Evolutionary conservation across 2,329 filamentous ascomycete genomes (phyloP), one percentile per base, ranked within the genome.

Genomic region (Cladosporium sp.): DNA sequence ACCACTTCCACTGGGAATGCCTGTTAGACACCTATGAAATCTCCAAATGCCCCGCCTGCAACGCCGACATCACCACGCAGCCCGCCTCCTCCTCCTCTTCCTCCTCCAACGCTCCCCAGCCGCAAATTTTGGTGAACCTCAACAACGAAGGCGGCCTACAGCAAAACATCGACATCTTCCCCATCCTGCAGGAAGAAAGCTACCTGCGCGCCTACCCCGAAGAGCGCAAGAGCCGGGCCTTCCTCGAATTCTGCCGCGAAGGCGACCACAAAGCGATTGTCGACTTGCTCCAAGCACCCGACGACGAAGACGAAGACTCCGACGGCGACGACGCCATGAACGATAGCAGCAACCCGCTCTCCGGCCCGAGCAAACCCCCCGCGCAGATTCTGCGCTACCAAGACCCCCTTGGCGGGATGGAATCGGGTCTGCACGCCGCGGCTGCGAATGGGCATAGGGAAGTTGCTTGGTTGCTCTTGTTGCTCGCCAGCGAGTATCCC

Each of bases 1-100:
- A 87, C 63, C 88, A 91, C 68, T 91, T 87, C 67, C 88, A 93
- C 74, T 92, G 88, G 85, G 83, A 91, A 73, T 93, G 88, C 66
- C 77, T 92, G 22, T 73, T 92, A 44, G 86, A 90, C 61, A 18
- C 86, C 32, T 77, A 84, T 50, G 73, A 80, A 43, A 73, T 89
- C 49, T 77, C 79, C 34, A 67, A 78, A 51, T 84, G 84, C 54
- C 79, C 88, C 4, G 73, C 75, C 55, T 93, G 88, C 64, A 78
- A 80, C 38, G 76, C 76, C 55, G 67, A 75, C 39, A 74, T 82
- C 57, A 65, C 76, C 36, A 70, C 74, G 13, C 41, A 51, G 74
- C 79, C 80, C 38, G 75, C 76, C 55, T 65, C 73, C 24, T 71
- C n/a, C n/a, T n/a, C n/a, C n/a, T n/a, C n/a, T n/a, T n/a, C n/a